Evolutionary conservation across 2,329 filamentous ascomycete genomes (phyloP).

Genomic region (Lasiodiplodia sp.): DNA sequence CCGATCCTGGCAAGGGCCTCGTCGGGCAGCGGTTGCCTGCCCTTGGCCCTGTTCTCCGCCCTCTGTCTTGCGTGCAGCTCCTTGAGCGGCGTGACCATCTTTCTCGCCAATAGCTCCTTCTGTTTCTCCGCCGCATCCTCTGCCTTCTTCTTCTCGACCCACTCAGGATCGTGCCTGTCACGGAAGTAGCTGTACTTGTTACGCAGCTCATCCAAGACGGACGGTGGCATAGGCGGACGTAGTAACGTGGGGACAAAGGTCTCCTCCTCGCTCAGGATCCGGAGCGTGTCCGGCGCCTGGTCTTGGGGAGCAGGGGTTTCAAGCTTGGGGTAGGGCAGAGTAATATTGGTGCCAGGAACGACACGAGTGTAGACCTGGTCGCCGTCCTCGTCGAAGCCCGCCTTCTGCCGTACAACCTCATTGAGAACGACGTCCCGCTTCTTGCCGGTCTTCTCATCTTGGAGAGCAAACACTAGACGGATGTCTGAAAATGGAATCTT

Average conservation of each 20-base stretch:
- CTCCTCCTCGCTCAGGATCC: conserved; percentile 75
- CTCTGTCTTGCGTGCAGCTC: conserved; percentile 45
- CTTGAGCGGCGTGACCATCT: conserved; percentile 57
- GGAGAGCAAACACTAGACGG: conserved; percentile 80
- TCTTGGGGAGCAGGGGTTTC: conserved; percentile 59
- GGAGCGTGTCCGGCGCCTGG: conserved; percentile 73
- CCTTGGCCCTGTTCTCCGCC: conserved; percentile 35
- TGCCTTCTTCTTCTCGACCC: conserved; percentile 68
- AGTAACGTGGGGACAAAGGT: conserved; percentile 83
- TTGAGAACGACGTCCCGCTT: conserved; percentile 65
- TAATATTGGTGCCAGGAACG: conserved; percentile 44
- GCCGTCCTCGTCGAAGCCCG: conserved; percentile 35
- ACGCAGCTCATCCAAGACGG: conserved; percentile 85
- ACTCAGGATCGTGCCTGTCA: conserved; percentile 79
- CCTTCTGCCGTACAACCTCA: conserved; percentile 36
- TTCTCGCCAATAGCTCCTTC: conserved; percentile 40
- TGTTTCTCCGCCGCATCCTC: conserved; percentile 61
- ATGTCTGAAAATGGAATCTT: conserved; percentile 74
- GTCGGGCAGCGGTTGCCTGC: conserved; percentile 45
- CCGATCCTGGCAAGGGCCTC: conserved; percentile 53
- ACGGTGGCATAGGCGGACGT: conserved; percentile 76
- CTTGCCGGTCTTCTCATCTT: conserved; percentile 68
- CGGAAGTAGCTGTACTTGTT: conserved; percentile 84
- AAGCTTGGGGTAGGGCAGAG: conserved; percentile 22
- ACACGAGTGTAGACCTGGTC: conserved; percentile 44